A percentile compares a stretch with the other conserved stretches of the same genome.
Evolutionary conservation across 768 basidiomycete species (phyloP).

Genomic region (Sarcodon aspratus): DNA sequence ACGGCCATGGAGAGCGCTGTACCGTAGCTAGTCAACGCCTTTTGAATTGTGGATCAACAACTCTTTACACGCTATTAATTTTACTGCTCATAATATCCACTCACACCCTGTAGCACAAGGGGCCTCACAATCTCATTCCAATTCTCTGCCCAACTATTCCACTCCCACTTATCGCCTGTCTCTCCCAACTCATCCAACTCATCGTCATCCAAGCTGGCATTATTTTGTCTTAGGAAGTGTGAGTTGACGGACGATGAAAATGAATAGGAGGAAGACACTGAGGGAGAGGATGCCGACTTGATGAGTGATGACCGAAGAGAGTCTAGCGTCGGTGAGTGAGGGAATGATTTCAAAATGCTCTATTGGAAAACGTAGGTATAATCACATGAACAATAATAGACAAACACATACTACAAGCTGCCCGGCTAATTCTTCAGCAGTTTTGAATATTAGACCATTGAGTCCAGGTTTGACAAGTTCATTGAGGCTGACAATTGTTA

Average conservation of each 20-base stretch:
- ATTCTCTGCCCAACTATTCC: constrained; percentile 79
- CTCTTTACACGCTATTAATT: too few species aligned
- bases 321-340: constrained; percentile 36
- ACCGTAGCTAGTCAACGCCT: too few species aligned
- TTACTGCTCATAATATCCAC: not conserved
- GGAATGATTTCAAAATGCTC: constrained; percentile 52
- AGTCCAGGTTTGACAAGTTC: constrained; percentile 80
- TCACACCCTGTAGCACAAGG: constrained; percentile 27
- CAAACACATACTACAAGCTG: constrained; percentile 51
- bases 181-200: constrained; percentile 2
- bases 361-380: constrained; percentile 15
- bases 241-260: not conserved
- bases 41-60: too few species aligned
- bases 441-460: constrained; percentile 76
- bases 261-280: constrained; percentile 1
- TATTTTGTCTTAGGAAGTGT: not conserved
- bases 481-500: constrained; percentile 39
- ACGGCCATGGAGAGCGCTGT: too few species aligned
- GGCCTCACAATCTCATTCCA: constrained; percentile 66
- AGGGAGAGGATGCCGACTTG: constrained; percentile 4
- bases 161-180: constrained; percentile 31
- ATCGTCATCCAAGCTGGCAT: not conserved
- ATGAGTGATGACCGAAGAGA: constrained; percentile 40
- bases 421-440: constrained; percentile 52
- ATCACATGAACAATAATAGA: not conserved